Percentiles rank a stretch among this genome's conserved stretches.
These are phyloP conservation scores for Ceratobasidium sp. DNA, from an alignment of 1,284 basidiomycete species.

Conservation along the genomic window DNA sequence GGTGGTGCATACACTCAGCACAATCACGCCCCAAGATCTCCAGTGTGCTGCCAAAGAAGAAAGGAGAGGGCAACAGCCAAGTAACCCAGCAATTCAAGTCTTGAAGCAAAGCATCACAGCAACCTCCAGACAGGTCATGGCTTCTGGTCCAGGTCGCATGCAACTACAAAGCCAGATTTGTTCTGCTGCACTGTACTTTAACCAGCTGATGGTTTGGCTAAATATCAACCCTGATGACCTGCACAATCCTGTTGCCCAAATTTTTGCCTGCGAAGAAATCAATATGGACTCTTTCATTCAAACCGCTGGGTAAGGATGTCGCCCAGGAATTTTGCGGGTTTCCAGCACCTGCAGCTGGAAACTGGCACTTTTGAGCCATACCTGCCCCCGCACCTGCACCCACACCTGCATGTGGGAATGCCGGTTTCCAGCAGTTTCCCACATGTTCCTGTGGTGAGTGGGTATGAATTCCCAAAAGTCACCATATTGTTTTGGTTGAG, in stretches of 20 bases:
- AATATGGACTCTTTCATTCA: constrained; percentile 57
- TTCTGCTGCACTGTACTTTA: constrained; percentile 46
- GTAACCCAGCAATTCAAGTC: constrained; percentile 29
- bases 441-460: too few species aligned
- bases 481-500: too few species aligned
- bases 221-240: constrained; percentile 56
- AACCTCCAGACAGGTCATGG: constrained; percentile 47
- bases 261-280: constrained; percentile 60
- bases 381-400: too few species aligned
- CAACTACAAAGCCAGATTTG: constrained; percentile 54
- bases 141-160: constrained; percentile 50
- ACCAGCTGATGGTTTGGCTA: constrained; percentile 52
- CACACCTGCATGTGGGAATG: too few species aligned
- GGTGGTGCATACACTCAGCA: neutral
- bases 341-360: too few species aligned
- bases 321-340: too few species aligned
- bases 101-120: constrained; percentile 44
- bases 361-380: too few species aligned
- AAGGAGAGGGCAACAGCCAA: neutral
- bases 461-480: too few species aligned
- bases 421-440: too few species aligned
- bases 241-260: constrained; percentile 57
- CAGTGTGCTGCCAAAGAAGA: constrained; percentile 47
- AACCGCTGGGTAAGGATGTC: constrained; percentile 56
- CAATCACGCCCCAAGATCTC: constrained; percentile 43